Evolutionary conservation across 805 yeast species (phyloP), one percentile per base, ranked within the genome.

Genomic region (Candida tibetensis): DNA sequence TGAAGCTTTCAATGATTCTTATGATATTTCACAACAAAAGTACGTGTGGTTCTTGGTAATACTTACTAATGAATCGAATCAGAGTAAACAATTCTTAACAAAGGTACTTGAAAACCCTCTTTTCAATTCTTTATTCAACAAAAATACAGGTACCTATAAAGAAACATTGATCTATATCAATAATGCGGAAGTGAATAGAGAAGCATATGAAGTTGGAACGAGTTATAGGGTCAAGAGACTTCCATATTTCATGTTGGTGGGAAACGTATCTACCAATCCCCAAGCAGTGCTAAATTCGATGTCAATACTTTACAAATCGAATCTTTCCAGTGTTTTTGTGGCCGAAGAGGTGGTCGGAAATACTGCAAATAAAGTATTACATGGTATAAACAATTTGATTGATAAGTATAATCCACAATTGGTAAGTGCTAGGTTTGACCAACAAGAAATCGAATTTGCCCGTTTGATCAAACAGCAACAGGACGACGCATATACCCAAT

Each of bases 401-500:
- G 56, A 53, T 2, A 52, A 53, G 33, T 69, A 52, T 49, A 57
- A 58, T 30, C 71, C 74, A 0, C 74, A 69, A 46, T 47, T 69
- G 7, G 52, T 69, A 4, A 46, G 66, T 1, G 57, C 65, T 19
- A 51, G 65, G 19, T 55, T 56, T 28, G 74, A 69, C 42, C 61
- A 63, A 44, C 65, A 58, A 41, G 74, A 68, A 41, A 62, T 66
- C 32, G 73, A 69, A 42, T 46, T 59, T 35, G 53, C 70, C 17
- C 46, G 74, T 12, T 17, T 63, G 17, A 47, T 69, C 22, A 67
- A 66, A 34, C 66, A 66, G 39, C 64, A 63, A 40, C 74, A 69
- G 42, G 73, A 69, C 44, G 64, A 60, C 35, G 74, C 74, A 3
- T 69, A 66, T 45, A 44, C 52, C 31, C 60, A 64, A 42, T 66